Evolutionary conservation across 768 basidiomycete genomes (phyloP).

Genomic region (Lepiota subincarnata): DNA sequence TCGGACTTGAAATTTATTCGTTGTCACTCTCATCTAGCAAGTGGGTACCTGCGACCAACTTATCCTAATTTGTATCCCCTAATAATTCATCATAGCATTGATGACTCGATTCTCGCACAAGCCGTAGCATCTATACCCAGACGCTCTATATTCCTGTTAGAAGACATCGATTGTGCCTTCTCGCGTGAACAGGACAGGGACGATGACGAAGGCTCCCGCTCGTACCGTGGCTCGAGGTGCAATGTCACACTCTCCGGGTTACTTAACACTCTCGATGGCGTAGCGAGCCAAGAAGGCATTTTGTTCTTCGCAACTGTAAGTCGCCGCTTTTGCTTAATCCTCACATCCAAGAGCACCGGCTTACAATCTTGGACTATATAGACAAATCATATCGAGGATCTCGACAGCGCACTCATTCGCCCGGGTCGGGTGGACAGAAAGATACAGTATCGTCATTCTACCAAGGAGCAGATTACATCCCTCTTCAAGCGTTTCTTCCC

Average conservation of each 20-base stretch:
- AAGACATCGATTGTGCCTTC: slow-evolving; percentile 60
- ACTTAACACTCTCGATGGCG: slow-evolving; percentile 54
- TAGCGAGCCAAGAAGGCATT: slow-evolving; percentile 56
- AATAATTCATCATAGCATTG: slow-evolving; percentile 29
- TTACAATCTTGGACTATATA: slow-evolving; percentile 15
- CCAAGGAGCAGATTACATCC: slow-evolving; percentile 36
- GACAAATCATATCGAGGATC: slow-evolving; percentile 53
- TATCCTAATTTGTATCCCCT: not conserved
- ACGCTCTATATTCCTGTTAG: slow-evolving; percentile 48
- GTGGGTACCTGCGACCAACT: slow-evolving; percentile 23
- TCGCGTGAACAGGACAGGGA: slow-evolving; percentile 33
- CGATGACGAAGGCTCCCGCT: not conserved
- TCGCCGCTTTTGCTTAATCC: not conserved
- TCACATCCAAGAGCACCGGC: too few species aligned
- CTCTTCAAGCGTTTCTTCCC: slow-evolving; percentile 51
- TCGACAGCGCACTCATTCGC: slow-evolving; percentile 51
- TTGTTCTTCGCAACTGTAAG: slow-evolving; percentile 56
- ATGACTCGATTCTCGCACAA: slow-evolving; percentile 42
- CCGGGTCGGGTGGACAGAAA: slow-evolving; percentile 55
- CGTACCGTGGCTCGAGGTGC: slow-evolving; percentile 17
- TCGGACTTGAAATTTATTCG: slow-evolving; percentile 78
- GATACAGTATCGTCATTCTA: slow-evolving; percentile 45
- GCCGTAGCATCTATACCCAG: slow-evolving; percentile 43
- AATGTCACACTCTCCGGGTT: slow-evolving; percentile 48
- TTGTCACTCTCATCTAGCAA: slow-evolving; percentile 44